A percentile compares a stretch with the other conserved stretches of the same genome.
phyloP scores from a whole-genome alignment of 139 green algal genomes.

The Diplosphaera chodatii region DNA sequence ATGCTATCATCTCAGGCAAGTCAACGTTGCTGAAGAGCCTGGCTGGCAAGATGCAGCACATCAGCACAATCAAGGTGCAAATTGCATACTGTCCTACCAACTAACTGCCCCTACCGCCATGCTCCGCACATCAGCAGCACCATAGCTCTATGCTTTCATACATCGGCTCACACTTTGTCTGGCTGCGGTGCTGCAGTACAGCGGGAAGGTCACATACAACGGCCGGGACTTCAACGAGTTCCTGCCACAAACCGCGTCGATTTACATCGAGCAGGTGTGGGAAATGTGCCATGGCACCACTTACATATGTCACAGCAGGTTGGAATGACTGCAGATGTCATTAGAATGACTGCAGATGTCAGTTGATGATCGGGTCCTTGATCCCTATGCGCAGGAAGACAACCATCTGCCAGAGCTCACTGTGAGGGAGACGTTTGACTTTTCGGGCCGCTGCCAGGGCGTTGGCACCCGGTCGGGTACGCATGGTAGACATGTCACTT shows the following conservation, averaged over 20 bases:
- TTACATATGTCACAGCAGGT: too few relatives aligned
- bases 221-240: conserved; percentile 35
- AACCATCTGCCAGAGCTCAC: conserved; percentile 44
- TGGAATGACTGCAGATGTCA: too few relatives aligned
- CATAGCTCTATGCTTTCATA: too few relatives aligned
- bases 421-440: conserved; percentile 40
- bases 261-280: conserved; percentile 54
- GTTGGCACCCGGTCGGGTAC: conserved; percentile 8
- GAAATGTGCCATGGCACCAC: too few relatives aligned
- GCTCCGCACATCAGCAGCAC: too few relatives aligned
- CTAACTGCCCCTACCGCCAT: too few relatives aligned
- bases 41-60: conserved; percentile 16
- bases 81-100: too few relatives aligned
- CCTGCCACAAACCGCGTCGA: conserved; percentile 19
- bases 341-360: too few relatives aligned
- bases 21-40: conserved; percentile 22
- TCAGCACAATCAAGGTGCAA: conserved; percentile 7
- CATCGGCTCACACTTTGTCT: too few relatives aligned
- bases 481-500: too few relatives aligned
- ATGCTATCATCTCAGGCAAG: conserved; percentile 8
- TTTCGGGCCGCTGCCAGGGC: conserved; percentile 30
- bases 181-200: conserved; percentile 13
- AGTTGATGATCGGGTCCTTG: too few relatives aligned
- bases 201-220: conserved; percentile 40
- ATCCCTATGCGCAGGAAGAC: conserved; percentile 39